Base-by-base conservation (phyloP, 2,329 filamentous ascomycete genomes). In the Calycina marina region DNA sequence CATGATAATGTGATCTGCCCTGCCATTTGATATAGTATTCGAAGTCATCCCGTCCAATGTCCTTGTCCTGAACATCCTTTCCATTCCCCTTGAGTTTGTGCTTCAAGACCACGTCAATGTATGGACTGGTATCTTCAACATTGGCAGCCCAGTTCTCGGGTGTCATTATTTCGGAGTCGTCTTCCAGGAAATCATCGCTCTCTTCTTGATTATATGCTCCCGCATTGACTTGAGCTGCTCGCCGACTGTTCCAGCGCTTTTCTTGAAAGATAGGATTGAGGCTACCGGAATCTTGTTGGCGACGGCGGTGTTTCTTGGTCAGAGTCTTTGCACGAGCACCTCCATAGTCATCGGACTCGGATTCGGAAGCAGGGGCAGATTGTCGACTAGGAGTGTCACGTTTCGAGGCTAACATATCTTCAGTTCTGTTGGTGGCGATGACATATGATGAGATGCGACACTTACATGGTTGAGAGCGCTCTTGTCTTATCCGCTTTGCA, bases 21-120 rank as follows among this genome's bases (percentile, higher is more conserved):
- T 94, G 83, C 90, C 92, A 98, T 61, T 98, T 98, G 57, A 98
- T 85, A 56, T 77, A 71, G 46, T 67, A 98, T 50, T 96, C 84
- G 47, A 90, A 94, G 51, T 94, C 82, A 32, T 85, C 72, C 44
- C 68, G 65, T 14, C 57, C 63, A 2, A 65, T 53, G 29, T 82
- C 75, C 34, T 56, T 53, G 12, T 62, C 61, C 10, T 65, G 57
- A 36, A 72, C 55, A 40, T 70, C 71, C 28, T 69, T 58, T 11
- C 68, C 82, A n/a, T n/a, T n/a, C 18, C 83, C 77, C 53, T 75
- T 81, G 22, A 82, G 61, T 30, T 80, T 75, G 55, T 96, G 86
- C 42, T 92, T 82, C 33, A 98, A 71, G 32, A 98, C 79, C 42
- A 82, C 75, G 53, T 98, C 90, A 43, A 98, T 85, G 45, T 84